Conservation (phyloP, 2,329 filamentous ascomycete species). For the Aureobasidium sp. region DNA sequence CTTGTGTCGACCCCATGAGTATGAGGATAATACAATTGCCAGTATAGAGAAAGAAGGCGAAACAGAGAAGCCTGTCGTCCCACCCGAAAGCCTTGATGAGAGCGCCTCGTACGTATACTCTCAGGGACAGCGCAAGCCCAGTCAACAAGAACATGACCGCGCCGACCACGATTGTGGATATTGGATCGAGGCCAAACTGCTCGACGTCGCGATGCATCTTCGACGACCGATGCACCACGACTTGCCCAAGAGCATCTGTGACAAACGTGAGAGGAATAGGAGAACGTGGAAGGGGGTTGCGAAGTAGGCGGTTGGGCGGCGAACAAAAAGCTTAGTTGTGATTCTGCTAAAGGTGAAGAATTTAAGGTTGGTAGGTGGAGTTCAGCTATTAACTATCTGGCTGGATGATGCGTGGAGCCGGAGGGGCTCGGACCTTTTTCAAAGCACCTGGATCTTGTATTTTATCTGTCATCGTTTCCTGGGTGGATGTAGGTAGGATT, state of each 20-base stretch:
- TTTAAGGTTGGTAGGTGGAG: constrained; percentile 3
- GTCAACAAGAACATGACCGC: constrained; percentile 12
- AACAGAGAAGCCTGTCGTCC: constrained; percentile 17
- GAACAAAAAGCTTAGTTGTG: background rate
- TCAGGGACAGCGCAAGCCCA: constrained; percentile 13
- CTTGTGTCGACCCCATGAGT: constrained; percentile 14
- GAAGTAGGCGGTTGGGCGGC: background rate
- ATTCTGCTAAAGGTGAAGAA: background rate
- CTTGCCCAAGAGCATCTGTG: background rate
- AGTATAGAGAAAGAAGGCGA: constrained; percentile 15
- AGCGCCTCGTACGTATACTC: constrained; percentile 16
- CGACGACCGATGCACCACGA: background rate
- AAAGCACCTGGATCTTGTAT: background rate
- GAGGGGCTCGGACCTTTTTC: background rate
- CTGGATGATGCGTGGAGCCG: background rate
- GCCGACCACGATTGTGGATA: background rate
- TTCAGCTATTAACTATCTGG: background rate
- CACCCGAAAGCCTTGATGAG: constrained; percentile 15
- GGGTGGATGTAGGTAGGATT: too few relatives aligned
- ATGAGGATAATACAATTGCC: constrained; percentile 13
- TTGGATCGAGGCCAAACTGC: constrained; percentile 3
- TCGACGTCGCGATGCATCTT: constrained; percentile 13
- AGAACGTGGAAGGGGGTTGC: background rate
- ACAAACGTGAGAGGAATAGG: background rate
- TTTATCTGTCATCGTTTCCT: background rate